Base-by-base conservation (phyloP, 768 basidiomycete species). In the Termitomyces sp. region DNA sequence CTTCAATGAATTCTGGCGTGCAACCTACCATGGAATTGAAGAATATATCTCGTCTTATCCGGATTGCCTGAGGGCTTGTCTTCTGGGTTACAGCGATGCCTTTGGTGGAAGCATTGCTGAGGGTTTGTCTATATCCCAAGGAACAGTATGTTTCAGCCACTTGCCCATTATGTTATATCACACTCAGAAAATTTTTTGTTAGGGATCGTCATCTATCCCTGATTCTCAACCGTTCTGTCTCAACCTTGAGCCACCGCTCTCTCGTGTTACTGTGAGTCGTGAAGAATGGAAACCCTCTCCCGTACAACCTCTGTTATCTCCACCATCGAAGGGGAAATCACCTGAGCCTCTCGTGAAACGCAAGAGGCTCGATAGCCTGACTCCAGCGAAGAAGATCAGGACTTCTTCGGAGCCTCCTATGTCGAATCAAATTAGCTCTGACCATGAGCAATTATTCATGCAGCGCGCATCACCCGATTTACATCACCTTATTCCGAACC, bases 1-100 rank as follows among this genome's bases (percentile, higher is more conserved):
- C 1, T 87, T 87, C 56, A 72, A 74, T 58, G 68, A 65, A 2
- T 87, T 82, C 63, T 87, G 85, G 85, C 72, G 72, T n/a, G 66
- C 67, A 38, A 80, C 80, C 3, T 85, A 81, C 61, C 76, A 80
- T 34, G 68, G 67, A n/a, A 69, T 63, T 35, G 65, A 65, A 26
- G 68, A 75, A 32, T 72, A 77, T 28, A 65, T 63, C 47, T 40
- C 59, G 0, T 54, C 62, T 17, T 77, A 79, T 54, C 81, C 84
- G 48, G 68, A 68, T 11, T 77, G 74, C 42, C 65, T 86, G 38
- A 68, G 69, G 53, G 68, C 66, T 9, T 78, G 75, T 51, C 65
- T 86, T 22, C 65, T 70, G 54, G 77, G 74, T 24, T 77, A 77
- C 58, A 70, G 70, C 47, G 76, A 77, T 47, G 74, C 75, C 14